These are phyloP conservation scores for Blastomyces gilchristii DNA, from an alignment of 2,329 filamentous ascomycete species.

Conservation along the genomic window DNA sequence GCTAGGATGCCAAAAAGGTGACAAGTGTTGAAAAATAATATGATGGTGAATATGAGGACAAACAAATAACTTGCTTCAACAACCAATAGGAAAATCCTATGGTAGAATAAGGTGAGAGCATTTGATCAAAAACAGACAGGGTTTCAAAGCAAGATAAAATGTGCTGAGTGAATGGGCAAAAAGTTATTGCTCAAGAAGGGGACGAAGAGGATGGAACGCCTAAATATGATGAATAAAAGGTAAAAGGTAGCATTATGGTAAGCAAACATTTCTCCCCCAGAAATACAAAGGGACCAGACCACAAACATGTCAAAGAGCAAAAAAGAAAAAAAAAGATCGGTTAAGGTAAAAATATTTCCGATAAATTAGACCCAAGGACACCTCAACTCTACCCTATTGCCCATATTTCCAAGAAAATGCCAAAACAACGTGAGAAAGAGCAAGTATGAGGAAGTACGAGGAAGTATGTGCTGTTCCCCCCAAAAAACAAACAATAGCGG, in stretches of 20 bases:
- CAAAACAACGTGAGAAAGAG: neutral
- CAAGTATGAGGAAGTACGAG: neutral
- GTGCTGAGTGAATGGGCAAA: neutral
- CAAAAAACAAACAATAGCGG: neutral
- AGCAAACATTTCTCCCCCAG: neutral
- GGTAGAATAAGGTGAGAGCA: neutral
- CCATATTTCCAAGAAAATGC: constrained; percentile 4
- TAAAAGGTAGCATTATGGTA: neutral
- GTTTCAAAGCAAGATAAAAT: neutral
- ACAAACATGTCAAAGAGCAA: neutral
- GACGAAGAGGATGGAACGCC: neutral
- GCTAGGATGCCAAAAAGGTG: neutral
- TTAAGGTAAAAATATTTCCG: neutral
- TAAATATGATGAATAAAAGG: neutral
- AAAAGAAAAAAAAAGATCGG: neutral
- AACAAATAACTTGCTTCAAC: neutral
- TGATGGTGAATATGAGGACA: neutral
- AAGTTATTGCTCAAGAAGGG: neutral
- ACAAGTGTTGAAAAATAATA: neutral
- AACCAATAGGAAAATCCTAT: neutral
- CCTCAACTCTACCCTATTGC: constrained; percentile 5
- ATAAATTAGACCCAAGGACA: constrained; percentile 5
- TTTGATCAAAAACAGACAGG: neutral
- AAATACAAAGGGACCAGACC: no score
- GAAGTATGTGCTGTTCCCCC: neutral